A percentile compares a stretch with the other conserved stretches of the same genome.
phyloP scores from a whole-genome alignment of 768 basidiomycete genomes.

The Lactarius hengduanensis region DNA sequence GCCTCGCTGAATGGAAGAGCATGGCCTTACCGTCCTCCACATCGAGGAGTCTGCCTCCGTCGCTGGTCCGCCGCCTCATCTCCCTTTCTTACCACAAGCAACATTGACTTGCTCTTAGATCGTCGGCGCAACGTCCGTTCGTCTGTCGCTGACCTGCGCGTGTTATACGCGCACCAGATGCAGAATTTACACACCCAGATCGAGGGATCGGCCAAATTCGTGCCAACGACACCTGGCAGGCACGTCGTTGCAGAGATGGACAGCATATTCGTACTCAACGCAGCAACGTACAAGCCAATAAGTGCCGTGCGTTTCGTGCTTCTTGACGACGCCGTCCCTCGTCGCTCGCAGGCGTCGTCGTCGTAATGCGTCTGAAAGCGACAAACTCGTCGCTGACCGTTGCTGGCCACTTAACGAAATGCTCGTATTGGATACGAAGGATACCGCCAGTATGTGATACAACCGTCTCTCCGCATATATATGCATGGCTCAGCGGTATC shows the following conservation, averaged over 20 bases:
- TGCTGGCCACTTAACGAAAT: conserved; percentile 95
- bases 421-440: conserved; percentile 94
- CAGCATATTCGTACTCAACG: conserved; percentile 78
- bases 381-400: conserved; percentile 86
- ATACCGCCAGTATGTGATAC: conserved; percentile 65
- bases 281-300: conserved; percentile 92
- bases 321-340: conserved; percentile 86
- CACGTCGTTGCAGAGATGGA: conserved; percentile 89
- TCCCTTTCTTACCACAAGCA: conserved; percentile 14
- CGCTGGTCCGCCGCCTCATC: conserved; percentile 42
- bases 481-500: background rate
- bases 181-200: conserved; percentile 85
- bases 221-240: conserved; percentile 85
- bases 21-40: conserved; percentile 92
- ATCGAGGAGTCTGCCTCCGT: conserved; percentile 78
- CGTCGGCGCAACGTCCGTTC: conserved; percentile 71
- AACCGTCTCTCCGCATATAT: background rate
- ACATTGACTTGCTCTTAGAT: conserved; percentile 35
- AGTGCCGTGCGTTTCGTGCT: conserved; percentile 87
- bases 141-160: conserved; percentile 92
- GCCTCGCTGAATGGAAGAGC: conserved; percentile 91
- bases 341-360: conserved; percentile 77
- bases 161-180: conserved; percentile 94
- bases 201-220: conserved; percentile 93
- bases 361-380: conserved; percentile 54